These are phyloP conservation scores for Cyclotella choctawhatcheeana DNA, from an alignment of 108 stramenopile species.

Conservation along the genomic window DNA sequence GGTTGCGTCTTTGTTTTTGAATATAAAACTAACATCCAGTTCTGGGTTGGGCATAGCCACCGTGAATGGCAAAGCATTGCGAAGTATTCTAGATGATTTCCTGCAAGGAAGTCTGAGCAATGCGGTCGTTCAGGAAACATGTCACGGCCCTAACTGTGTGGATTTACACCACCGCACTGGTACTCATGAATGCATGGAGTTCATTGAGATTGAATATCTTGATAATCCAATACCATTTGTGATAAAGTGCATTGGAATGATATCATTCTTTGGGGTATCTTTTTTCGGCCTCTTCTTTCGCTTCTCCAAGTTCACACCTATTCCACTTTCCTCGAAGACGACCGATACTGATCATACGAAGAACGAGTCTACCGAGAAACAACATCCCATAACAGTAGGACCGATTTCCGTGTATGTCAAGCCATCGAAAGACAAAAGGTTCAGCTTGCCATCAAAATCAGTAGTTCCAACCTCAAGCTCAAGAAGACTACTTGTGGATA, in stretches of 20 bases:
- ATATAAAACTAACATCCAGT: too few species aligned
- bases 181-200: background rate
- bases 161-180: background rate
- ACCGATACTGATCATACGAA: too few species aligned
- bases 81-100: background rate
- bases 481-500: too few species aligned
- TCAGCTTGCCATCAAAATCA: too few species aligned
- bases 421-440: too few species aligned
- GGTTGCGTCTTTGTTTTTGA: too few species aligned
- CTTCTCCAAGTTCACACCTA: too few species aligned
- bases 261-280: background rate
- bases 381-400: too few species aligned
- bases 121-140: background rate
- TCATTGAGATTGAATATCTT: background rate
- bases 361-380: too few species aligned
- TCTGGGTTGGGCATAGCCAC: too few species aligned
- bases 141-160: constrained; percentile 10
- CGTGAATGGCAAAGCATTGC: background rate
- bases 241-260: background rate
- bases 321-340: too few species aligned
- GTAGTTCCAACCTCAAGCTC: too few species aligned
- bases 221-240: background rate
- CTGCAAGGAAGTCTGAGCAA: background rate
- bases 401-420: background rate
- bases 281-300: background rate